Percentiles rank a stretch among this genome's conserved stretches.
Conservation (phyloP, 179 eudicot genomes). For the Beta macrorhiza region DNA sequence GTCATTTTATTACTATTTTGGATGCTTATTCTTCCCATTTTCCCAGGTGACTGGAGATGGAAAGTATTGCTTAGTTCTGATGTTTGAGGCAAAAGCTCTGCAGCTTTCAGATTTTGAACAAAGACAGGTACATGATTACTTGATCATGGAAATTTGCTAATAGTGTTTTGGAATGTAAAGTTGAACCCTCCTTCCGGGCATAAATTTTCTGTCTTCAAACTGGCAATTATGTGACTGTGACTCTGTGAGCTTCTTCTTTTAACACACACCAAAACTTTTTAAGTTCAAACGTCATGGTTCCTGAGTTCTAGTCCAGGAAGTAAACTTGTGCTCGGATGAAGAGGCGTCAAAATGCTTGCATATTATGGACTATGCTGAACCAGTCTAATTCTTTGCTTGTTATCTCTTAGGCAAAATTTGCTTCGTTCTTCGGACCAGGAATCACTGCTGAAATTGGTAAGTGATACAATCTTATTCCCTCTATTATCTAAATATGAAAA, state of each 20-base stretch:
- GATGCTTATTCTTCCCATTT: conserved; percentile 8
- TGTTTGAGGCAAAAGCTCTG: conserved; percentile 77
- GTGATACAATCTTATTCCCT: conserved; percentile 14
- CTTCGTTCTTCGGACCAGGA: conserved; percentile 98
- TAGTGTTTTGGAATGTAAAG: not conserved
- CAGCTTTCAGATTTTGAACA: conserved; percentile 83
- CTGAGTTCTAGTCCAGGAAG: not conserved
- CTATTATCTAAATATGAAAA: not conserved
- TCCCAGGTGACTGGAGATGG: conserved; percentile 85
- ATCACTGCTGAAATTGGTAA: conserved; percentile 89
- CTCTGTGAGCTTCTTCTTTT: not conserved
- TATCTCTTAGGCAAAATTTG: conserved; percentile 65
- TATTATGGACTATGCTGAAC: not conserved
- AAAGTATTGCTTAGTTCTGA: conserved; percentile 68
- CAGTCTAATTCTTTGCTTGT: conserved; percentile 12
- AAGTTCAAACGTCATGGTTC: not conserved
- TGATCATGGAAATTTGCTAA: not conserved
- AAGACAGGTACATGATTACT: conserved; percentile 62
- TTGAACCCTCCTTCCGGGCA: not conserved
- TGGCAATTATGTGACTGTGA: not conserved
- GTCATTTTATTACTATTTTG: not conserved
- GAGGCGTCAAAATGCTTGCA: not conserved
- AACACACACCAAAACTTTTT: not conserved
- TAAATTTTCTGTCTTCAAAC: conserved; percentile 1
- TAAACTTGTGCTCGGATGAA: not conserved